Conservation (phyloP, 1,284 basidiomycete species). For the Rhodotorula glutinis region DNA sequence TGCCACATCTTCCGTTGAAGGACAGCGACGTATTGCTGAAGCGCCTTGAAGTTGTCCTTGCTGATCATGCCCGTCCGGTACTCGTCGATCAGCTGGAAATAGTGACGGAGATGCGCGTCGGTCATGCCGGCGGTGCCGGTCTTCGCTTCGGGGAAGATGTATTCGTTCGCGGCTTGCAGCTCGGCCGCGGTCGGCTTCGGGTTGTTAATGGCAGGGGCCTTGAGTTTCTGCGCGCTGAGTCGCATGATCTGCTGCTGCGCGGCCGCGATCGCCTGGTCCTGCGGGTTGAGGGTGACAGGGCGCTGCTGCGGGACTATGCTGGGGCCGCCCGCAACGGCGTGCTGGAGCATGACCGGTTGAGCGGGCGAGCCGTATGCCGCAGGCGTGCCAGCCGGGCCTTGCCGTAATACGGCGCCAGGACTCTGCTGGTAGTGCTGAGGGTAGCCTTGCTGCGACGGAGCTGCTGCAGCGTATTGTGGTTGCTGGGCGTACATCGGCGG, state of each 20-base stretch:
- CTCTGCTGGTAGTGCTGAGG: background rate
- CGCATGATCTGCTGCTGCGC: too few species aligned
- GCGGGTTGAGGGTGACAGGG: background rate
- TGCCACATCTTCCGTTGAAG: slow-evolving; percentile 2
- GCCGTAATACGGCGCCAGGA: background rate
- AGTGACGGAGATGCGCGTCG: slow-evolving; percentile 25
- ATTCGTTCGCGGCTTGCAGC: background rate
- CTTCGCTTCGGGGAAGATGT: background rate
- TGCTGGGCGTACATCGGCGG: slow-evolving; percentile 5
- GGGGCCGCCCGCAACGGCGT: too few species aligned
- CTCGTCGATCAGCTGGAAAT: slow-evolving; percentile 19
- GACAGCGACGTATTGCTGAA: slow-evolving; percentile 23
- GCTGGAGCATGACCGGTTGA: too few species aligned
- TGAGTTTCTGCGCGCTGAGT: too few species aligned
- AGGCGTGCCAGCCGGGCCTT: background rate
- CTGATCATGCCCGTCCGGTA: slow-evolving; percentile 10
- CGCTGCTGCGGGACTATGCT: too few species aligned
- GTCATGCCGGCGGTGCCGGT: slow-evolving; percentile 11
- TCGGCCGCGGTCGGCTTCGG: background rate
- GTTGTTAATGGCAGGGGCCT: background rate
- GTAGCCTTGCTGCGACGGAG: background rate
- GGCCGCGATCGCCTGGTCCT: background rate
- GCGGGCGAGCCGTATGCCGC: background rate
- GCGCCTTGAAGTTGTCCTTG: slow-evolving; percentile 6
- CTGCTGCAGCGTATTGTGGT: background rate